Percentiles rank a stretch among this genome's conserved stretches.
Evolutionary conservation across 2,329 filamentous ascomycete genomes (phyloP).

Genomic region (Didymella pomorum): DNA sequence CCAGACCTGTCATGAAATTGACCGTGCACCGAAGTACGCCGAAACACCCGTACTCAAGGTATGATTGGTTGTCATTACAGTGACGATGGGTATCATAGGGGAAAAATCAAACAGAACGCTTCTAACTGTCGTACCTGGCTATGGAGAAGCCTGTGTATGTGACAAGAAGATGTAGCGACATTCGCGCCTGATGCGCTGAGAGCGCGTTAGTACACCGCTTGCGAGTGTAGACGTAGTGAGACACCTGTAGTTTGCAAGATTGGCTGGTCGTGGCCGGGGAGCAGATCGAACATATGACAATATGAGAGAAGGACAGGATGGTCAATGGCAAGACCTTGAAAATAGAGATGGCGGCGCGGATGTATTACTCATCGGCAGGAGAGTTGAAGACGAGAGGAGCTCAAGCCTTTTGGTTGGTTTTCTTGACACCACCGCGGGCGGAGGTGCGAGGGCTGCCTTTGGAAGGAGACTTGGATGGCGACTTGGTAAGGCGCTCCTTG

Average conservation of each 20-base stretch:
- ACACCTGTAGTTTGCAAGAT: neutral
- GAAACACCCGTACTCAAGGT: neutral
- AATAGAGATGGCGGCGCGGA: too few relatives aligned
- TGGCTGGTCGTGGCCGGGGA: neutral
- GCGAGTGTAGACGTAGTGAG: neutral
- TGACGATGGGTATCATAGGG: neutral
- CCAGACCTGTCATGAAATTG: neutral
- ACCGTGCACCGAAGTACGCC: neutral
- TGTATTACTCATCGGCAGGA: too few relatives aligned
- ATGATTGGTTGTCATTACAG: neutral
- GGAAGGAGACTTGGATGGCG: conserved; percentile 24
- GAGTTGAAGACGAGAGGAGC: too few relatives aligned
- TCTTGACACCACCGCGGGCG: conserved; percentile 38
- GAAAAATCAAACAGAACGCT: neutral
- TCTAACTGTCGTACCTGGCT: neutral
- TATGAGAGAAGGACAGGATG: neutral
- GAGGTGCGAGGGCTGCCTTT: conserved; percentile 26
- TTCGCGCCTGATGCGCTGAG: conserved; percentile 9
- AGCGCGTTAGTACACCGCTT: conserved; percentile 6
- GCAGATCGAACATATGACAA: neutral
- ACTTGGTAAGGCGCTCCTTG: conserved; percentile 23
- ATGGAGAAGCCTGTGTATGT: conserved; percentile 1
- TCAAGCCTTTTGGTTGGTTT: conserved; percentile 27
- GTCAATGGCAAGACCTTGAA: neutral
- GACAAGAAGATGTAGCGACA: conserved; percentile 4